Evolutionary conservation across 768 basidiomycete genomes (phyloP).

Genomic region (Pisolithus marmoratus): DNA sequence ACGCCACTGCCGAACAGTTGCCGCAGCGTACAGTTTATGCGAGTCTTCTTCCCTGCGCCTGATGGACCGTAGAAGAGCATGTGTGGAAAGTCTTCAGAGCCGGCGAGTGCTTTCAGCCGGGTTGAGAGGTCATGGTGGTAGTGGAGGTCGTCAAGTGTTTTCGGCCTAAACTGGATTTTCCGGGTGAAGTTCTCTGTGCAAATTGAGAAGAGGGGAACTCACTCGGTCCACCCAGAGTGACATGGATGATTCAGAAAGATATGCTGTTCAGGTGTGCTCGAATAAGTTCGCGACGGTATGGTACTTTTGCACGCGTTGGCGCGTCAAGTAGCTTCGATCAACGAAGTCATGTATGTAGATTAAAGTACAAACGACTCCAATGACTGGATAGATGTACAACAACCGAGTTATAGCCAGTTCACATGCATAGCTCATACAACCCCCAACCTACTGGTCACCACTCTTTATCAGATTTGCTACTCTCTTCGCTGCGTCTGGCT

Average conservation of each 20-base stretch:
- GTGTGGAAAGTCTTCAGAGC: conserved; percentile 93
- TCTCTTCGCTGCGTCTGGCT: conserved; percentile 18
- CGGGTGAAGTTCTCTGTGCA: not conserved
- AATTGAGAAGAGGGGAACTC: not conserved
- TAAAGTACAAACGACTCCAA: too few species aligned
- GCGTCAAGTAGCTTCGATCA: too few species aligned
- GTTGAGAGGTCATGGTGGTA: conserved; percentile 81
- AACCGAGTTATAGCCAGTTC: too few species aligned
- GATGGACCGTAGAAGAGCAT: conserved; percentile 97
- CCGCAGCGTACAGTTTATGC: conserved; percentile 83
- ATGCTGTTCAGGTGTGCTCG: too few species aligned
- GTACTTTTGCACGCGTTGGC: too few species aligned
- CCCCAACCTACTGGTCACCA: not conserved
- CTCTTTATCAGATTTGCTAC: conserved; percentile 19
- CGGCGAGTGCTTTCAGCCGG: conserved; percentile 74
- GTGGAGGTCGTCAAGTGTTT: conserved; percentile 76
- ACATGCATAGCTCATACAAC: too few species aligned
- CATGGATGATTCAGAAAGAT: conserved; percentile 30
- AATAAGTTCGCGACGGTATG: too few species aligned
- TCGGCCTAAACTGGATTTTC: conserved; percentile 71
- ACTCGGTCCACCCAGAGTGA: conserved; percentile 64
- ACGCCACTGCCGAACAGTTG: conserved; percentile 89
- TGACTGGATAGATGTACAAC: too few species aligned
- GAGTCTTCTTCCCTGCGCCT: conserved; percentile 97
- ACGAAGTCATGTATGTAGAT: too few species aligned